Evolutionary conservation across 495 filamentous ascomycete genomes (phyloP).

Genomic region (Hypoxylon intermedium): DNA sequence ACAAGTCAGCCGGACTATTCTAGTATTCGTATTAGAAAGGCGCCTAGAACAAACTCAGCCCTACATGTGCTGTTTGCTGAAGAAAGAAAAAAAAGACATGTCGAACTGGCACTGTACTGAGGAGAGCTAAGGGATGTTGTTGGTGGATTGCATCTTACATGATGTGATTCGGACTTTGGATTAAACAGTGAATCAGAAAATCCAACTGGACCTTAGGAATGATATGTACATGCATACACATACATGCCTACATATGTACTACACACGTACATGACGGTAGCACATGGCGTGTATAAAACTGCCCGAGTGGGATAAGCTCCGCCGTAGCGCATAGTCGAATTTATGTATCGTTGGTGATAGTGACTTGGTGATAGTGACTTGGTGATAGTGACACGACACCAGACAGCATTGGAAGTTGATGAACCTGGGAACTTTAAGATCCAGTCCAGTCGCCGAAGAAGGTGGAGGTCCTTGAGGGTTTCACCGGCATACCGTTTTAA

Average conservation of each 20-base stretch:
- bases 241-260: not conserved
- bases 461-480: not conserved
- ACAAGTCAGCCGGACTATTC: not conserved
- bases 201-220: slow-evolving; percentile 17
- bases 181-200: slow-evolving; percentile 14
- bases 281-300: slow-evolving; percentile 29
- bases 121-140: slow-evolving; percentile 7
- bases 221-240: slow-evolving; percentile 1
- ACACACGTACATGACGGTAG: slow-evolving; percentile 4
- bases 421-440: slow-evolving; percentile 5
- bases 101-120: slow-evolving; percentile 22
- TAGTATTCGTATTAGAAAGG: slow-evolving; percentile 14
- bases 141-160: slow-evolving; percentile 23
- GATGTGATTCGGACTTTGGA: slow-evolving; percentile 36
- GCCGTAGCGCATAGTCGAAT: slow-evolving; percentile 13
- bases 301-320: slow-evolving; percentile 30
- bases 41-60: slow-evolving; percentile 24
- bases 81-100: not conserved
- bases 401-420: not conserved
- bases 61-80: slow-evolving; percentile 15
- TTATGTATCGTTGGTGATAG: slow-evolving; percentile 14
- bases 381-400: no score
- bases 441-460: slow-evolving; percentile 1
- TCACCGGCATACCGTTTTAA: slow-evolving; percentile 1
- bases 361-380: no score